These are phyloP conservation scores for Populus alba DNA, from an alignment of 345 rosid genomes.

Conservation along the genomic window DNA sequence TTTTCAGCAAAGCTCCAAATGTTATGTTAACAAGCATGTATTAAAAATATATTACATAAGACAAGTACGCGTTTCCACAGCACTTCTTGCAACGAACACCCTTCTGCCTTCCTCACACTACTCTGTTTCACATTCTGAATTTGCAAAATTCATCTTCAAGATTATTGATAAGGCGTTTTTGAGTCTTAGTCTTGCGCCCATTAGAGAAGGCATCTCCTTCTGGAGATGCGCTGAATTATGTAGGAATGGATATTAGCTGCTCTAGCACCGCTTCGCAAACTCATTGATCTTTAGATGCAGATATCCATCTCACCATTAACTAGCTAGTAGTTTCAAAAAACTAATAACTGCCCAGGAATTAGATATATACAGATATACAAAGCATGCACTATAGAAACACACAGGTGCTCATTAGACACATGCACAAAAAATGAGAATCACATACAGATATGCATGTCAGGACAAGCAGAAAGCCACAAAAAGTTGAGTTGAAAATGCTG, in stretches of 20 bases:
- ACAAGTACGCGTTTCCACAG: no score
- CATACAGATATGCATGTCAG: not conserved
- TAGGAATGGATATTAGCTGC: conserved; percentile 93
- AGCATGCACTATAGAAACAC: not conserved
- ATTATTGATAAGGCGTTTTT: conserved; percentile 75
- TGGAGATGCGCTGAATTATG: conserved; percentile 82
- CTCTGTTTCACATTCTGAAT: not conserved
- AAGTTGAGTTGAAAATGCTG: not conserved
- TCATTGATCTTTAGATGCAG: conserved; percentile 59
- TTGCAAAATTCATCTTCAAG: conserved; percentile 65
- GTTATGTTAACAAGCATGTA: not conserved
- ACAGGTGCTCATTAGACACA: not conserved
- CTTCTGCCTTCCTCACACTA: no score
- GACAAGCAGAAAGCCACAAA: not conserved
- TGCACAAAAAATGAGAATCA: not conserved
- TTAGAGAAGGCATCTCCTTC: conserved; percentile 94
- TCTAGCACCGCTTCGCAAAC: conserved; percentile 93
- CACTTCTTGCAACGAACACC: no score
- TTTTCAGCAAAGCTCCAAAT: not conserved
- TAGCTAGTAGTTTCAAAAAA: no score
- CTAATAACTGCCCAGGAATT: not conserved
- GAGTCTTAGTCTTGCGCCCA: conserved; percentile 92
- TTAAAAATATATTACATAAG: not conserved
- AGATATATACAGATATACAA: not conserved
- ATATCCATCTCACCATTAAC: not conserved